These are phyloP conservation scores for Penicillium angulare DNA, from an alignment of 495 filamentous ascomycete species.

Conservation along the genomic window DNA sequence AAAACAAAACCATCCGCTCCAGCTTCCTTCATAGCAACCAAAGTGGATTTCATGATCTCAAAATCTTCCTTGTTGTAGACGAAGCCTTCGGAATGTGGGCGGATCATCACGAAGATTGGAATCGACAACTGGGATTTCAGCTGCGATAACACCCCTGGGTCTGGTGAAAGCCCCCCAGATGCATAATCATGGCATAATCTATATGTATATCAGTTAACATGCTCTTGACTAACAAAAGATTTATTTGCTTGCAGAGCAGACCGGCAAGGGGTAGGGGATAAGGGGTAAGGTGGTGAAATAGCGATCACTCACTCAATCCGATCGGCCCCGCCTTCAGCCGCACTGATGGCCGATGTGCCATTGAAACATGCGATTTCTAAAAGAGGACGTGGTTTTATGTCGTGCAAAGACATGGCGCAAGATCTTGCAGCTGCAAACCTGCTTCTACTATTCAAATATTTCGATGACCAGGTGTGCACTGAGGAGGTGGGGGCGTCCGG, in stretches of 20 bases:
- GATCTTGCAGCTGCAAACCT: neutral
- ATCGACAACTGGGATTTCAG: constrained; percentile 31
- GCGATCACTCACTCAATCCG: constrained; percentile 45
- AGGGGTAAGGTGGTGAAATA: neutral
- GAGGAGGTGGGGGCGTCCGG: too few species aligned
- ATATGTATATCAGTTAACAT: neutral
- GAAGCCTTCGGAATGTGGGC: constrained; percentile 43
- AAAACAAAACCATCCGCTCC: constrained; percentile 53
- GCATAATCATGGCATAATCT: constrained; percentile 36
- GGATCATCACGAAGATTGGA: constrained; percentile 52
- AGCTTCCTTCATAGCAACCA: constrained; percentile 26
- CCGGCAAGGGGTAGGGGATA: neutral
- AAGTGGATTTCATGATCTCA: constrained; percentile 36
- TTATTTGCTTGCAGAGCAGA: neutral
- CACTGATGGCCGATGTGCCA: constrained; percentile 37
- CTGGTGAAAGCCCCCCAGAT: constrained; percentile 24
- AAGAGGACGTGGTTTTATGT: constrained; percentile 1
- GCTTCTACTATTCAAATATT: neutral
- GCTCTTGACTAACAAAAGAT: too few species aligned
- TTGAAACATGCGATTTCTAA: constrained; percentile 55
- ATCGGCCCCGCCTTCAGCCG: constrained; percentile 40
- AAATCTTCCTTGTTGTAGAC: constrained; percentile 38
- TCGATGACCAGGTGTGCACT: too few species aligned
- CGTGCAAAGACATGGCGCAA: neutral
- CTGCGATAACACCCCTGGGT: constrained; percentile 6